A percentile compares a stretch with the other conserved stretches of the same genome.
These are phyloP conservation scores for Viola pubescens DNA, from an alignment of 441 rosid genomes.

Conservation along the genomic window DNA sequence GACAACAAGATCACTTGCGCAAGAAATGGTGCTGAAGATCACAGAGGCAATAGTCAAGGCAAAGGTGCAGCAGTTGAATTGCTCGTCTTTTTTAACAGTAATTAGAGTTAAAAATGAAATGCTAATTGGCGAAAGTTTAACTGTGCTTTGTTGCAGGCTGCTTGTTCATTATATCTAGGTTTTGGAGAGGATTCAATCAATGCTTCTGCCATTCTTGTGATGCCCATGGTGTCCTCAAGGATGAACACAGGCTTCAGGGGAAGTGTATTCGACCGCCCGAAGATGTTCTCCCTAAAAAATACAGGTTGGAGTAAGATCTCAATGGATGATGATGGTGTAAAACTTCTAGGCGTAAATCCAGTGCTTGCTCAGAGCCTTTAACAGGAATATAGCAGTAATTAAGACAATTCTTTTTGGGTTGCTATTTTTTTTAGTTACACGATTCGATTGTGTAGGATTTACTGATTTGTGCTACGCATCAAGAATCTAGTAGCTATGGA, in stretches of 20 bases:
- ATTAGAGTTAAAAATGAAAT: not conserved
- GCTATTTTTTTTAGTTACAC: not conserved
- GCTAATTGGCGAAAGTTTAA: conserved; percentile 1
- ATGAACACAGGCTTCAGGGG: conserved; percentile 75
- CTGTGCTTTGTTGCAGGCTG: conserved; percentile 43
- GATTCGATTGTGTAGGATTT: conserved; percentile 17
- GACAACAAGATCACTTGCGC: conserved; percentile 43
- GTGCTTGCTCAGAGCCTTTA: conserved; percentile 32
- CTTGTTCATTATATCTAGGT: conserved; percentile 59
- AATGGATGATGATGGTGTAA: conserved; percentile 39
- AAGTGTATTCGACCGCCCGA: conserved; percentile 50
- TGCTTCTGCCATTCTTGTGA: conserved; percentile 87
- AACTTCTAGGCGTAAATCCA: conserved; percentile 28
- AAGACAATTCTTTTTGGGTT: not conserved
- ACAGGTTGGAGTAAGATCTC: conserved; percentile 65
- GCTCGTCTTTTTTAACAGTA: not conserved
- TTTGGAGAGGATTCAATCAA: conserved; percentile 88
- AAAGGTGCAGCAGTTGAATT: conserved; percentile 44
- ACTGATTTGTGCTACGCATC: conserved; percentile 11
- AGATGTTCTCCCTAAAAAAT: conserved; percentile 58
- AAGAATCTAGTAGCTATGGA: conserved; percentile 15
- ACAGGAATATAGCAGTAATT: conserved; percentile 8
- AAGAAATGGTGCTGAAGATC: conserved; percentile 47
- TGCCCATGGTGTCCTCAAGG: conserved; percentile 97
- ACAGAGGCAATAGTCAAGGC: conserved; percentile 54